Percentiles rank a stretch among this genome's conserved stretches.
These are phyloP conservation scores for Citrus glauca DNA, from an alignment of 345 rosid species.

Conservation along the genomic window DNA sequence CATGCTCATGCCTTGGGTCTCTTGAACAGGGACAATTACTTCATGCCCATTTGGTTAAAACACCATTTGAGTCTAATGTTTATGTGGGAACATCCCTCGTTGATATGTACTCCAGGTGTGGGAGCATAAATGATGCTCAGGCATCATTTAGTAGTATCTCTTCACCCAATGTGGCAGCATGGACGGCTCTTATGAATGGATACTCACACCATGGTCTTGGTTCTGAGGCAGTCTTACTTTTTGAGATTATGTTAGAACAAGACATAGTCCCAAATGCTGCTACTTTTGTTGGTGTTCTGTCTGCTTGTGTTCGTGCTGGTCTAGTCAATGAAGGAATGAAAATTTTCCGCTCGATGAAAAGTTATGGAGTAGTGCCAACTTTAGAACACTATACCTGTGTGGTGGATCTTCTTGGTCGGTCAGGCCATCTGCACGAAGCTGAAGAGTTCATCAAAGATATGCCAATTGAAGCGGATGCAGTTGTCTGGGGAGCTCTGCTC, in stretches of 20 bases:
- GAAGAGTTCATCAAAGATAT: constrained; percentile 48
- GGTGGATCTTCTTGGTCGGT: constrained; percentile 56
- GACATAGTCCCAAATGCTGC: constrained; percentile 43
- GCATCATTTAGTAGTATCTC: constrained; percentile 38
- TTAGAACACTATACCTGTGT: constrained; percentile 52
- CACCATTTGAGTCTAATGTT: constrained; percentile 39
- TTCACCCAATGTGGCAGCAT: constrained; percentile 49
- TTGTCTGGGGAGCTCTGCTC: constrained; percentile 58
- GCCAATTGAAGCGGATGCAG: constrained; percentile 52
- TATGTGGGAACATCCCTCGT: constrained; percentile 55
- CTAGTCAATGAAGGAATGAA: constrained; percentile 43
- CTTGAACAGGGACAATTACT: constrained; percentile 49
- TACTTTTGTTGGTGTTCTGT: constrained; percentile 49
- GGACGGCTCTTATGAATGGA: constrained; percentile 59
- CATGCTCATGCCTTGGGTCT: constrained; percentile 56
- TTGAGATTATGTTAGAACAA: constrained; percentile 38
- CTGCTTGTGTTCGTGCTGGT: constrained; percentile 49
- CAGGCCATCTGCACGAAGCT: constrained; percentile 48
- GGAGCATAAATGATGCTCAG: constrained; percentile 45
- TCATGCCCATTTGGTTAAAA: constrained; percentile 47
- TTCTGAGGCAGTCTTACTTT: constrained; percentile 40
- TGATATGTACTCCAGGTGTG: constrained; percentile 68
- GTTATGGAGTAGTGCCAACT: constrained; percentile 30
- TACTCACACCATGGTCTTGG: constrained; percentile 56
- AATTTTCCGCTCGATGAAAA: constrained; percentile 38